Percentiles rank a stretch among this genome's conserved stretches.
Evolutionary conservation across 306 rosid species (phyloP).

Genomic region (Carpinus viminea): DNA sequence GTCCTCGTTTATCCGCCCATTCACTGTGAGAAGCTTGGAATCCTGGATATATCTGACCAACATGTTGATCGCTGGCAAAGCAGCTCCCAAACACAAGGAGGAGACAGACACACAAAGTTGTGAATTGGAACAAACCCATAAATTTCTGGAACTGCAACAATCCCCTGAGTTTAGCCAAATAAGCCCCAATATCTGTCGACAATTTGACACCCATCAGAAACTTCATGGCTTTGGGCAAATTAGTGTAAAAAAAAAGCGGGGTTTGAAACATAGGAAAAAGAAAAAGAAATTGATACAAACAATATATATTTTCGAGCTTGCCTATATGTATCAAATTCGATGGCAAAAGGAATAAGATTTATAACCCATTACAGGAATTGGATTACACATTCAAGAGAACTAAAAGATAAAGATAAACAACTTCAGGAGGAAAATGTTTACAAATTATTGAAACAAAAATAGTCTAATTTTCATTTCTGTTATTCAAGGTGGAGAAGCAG

Average conservation of each 20-base stretch:
- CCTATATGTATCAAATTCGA: neutral
- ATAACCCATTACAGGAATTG: neutral
- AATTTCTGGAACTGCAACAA: conserved; percentile 6
- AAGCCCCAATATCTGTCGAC: conserved; percentile 2
- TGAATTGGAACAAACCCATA: conserved; percentile 20
- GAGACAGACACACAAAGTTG: conserved; percentile 14
- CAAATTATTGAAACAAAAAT: neutral
- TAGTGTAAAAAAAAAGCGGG: neutral
- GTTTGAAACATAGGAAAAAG: neutral
- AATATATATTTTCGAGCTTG: neutral
- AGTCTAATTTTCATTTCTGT: neutral
- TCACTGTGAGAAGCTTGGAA: conserved; percentile 35
- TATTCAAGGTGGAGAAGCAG: neutral
- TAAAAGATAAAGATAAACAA: neutral
- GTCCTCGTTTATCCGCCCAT: conserved; percentile 24
- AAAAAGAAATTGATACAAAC: neutral
- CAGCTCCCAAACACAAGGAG: conserved; percentile 17
- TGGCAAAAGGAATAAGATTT: neutral
- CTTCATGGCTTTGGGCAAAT: neutral
- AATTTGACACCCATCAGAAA: neutral
- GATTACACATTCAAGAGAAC: conserved; percentile 3
- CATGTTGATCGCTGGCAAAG: conserved; percentile 16
- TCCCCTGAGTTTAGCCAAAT: neutral
- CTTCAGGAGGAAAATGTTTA: neutral
- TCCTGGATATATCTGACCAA: conserved; percentile 32